phyloP scores from a whole-genome alignment of 257 asterid species.

The Leptodermis oblonga region DNA sequence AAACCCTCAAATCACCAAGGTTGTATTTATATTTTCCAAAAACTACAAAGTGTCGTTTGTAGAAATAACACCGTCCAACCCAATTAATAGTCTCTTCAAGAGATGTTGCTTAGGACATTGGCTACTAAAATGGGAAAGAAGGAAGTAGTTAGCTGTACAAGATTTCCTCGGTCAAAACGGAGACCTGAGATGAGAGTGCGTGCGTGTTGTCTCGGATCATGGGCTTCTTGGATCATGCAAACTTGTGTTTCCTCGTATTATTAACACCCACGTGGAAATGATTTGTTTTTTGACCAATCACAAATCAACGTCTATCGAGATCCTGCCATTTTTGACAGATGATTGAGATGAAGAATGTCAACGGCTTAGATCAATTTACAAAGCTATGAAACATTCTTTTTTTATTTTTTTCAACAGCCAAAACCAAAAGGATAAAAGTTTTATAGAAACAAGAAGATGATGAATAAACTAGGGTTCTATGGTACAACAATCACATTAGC shows the following conservation, averaged over 20 bases:
- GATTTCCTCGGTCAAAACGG: constrained; percentile 2
- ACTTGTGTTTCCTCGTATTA: constrained; percentile 20
- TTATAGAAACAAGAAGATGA: background rate
- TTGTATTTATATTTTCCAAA: too few relatives aligned
- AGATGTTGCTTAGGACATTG: background rate
- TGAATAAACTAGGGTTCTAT: background rate
- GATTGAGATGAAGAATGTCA: background rate
- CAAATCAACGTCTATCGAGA: background rate
- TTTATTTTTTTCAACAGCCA: background rate
- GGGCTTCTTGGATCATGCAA: constrained; percentile 78
- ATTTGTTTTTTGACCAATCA: background rate
- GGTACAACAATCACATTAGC: background rate
- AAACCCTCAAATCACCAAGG: too few relatives aligned
- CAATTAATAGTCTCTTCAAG: too few relatives aligned
- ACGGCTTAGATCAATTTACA: background rate
- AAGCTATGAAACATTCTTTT: background rate
- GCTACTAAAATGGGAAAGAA: background rate
- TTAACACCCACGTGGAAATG: background rate
- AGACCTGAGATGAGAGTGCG: too few relatives aligned
- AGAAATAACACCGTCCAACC: too few relatives aligned
- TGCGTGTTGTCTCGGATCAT: constrained; percentile 52
- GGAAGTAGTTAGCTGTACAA: background rate
- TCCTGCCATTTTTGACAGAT: background rate
- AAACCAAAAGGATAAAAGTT: background rate
- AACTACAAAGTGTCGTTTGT: too few relatives aligned